These are phyloP conservation scores for Boletus subcaerulescens DNA, from an alignment of 768 basidiomycete genomes.

Conservation along the genomic window DNA sequence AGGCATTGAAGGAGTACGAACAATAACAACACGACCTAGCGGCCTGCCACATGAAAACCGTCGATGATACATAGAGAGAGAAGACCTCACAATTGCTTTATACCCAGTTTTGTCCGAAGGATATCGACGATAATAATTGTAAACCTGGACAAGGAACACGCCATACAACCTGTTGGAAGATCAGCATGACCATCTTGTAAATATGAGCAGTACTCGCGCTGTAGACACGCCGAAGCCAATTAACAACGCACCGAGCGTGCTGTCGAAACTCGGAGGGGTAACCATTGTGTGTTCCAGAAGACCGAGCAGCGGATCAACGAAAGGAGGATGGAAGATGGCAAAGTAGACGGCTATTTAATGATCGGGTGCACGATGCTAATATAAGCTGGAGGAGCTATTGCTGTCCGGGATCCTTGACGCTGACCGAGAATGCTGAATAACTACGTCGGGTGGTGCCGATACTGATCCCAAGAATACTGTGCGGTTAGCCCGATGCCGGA, in stretches of 20 bases:
- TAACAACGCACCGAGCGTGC: slow-evolving; percentile 60
- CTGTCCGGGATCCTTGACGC: background rate
- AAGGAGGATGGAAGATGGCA: background rate
- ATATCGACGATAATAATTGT: slow-evolving; percentile 54
- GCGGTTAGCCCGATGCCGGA: too few species aligned
- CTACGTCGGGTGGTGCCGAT: too few species aligned
- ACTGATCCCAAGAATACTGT: too few species aligned
- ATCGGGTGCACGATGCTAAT: background rate
- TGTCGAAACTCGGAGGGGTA: slow-evolving; percentile 29
- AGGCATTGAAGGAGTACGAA: slow-evolving; percentile 12
- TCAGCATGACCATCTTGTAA: slow-evolving; percentile 13
- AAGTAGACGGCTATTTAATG: background rate
- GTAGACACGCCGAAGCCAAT: slow-evolving; percentile 54
- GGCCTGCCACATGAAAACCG: background rate
- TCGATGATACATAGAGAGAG: background rate
- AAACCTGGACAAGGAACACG: slow-evolving; percentile 51
- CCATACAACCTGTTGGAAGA: slow-evolving; percentile 44
- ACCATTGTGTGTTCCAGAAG: slow-evolving; percentile 14
- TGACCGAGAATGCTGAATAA: too few species aligned
- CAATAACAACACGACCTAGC: slow-evolving; percentile 35
- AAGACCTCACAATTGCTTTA: slow-evolving; percentile 47
- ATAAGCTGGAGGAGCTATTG: slow-evolving; percentile 4
- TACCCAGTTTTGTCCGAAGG: slow-evolving; percentile 50
- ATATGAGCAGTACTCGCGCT: slow-evolving; percentile 19
- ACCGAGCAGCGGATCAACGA: background rate